A percentile compares a stretch with the other conserved stretches of the same genome.
phyloP scores from a whole-genome alignment of 805 yeast genomes.

The Candida quercuum region DNA sequence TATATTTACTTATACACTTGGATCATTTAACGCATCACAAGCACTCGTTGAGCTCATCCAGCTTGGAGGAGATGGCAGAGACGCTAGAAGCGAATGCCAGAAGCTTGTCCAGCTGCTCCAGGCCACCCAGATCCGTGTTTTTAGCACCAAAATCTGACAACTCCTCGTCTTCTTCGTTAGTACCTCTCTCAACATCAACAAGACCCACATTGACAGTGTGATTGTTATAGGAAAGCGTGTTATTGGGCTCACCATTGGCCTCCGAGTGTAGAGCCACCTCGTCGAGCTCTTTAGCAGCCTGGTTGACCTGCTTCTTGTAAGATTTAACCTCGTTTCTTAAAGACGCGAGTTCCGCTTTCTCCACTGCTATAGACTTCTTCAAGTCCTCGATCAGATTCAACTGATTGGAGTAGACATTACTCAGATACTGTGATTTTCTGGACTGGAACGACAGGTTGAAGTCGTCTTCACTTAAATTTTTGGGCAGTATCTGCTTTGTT shows the following conservation, averaged over 20 bases:
- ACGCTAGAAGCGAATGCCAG: background rate
- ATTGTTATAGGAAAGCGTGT: too few species aligned
- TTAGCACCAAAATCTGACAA: background rate
- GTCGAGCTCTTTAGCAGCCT: background rate
- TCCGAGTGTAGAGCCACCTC: too few species aligned
- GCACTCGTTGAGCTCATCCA: background rate
- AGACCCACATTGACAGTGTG: too few species aligned
- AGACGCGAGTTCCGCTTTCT: slow-evolving; percentile 7
- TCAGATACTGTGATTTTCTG: slow-evolving; percentile 12
- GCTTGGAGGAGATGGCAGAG: background rate
- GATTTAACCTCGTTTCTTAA: slow-evolving; percentile 6
- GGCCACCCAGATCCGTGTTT: background rate
- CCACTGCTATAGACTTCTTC: slow-evolving; percentile 7
- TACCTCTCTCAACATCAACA: background rate
- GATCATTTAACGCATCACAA: too few species aligned
- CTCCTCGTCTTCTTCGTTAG: background rate
- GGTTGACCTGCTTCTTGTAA: background rate
- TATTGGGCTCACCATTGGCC: too few species aligned
- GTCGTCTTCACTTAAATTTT: slow-evolving; percentile 9
- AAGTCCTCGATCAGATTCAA: slow-evolving; percentile 11
- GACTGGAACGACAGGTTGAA: slow-evolving; percentile 17
- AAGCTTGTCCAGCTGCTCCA: background rate
- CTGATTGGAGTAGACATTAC: slow-evolving; percentile 16
- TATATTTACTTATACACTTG: too few species aligned
- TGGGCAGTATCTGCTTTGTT: slow-evolving; percentile 11